Percentiles rank a stretch among this genome's conserved stretches.
Conservation (phyloP, 177 flowering plant species). For the Vitis hybrid region DNA sequence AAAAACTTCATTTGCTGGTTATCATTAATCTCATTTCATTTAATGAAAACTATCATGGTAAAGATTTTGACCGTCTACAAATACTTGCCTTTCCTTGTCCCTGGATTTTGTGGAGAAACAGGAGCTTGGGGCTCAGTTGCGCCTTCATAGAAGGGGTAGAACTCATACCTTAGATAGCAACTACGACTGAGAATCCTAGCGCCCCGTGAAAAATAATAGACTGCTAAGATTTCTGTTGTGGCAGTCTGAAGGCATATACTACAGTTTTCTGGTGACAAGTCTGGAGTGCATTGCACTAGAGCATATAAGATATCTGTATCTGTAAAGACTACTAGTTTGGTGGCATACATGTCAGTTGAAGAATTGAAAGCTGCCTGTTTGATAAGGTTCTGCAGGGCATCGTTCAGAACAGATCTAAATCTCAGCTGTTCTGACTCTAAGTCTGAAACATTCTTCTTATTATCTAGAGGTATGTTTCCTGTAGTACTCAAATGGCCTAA, state of each 20-base stretch:
- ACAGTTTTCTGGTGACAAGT: constrained; percentile 22
- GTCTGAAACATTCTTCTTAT: constrained; percentile 11
- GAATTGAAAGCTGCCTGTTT: constrained; percentile 13
- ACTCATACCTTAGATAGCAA: constrained; percentile 29
- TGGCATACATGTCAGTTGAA: constrained; percentile 16
- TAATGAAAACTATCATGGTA: not conserved
- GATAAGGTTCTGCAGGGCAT: constrained; percentile 9
- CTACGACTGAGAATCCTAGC: constrained; percentile 20
- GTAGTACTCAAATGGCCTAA: not conserved
- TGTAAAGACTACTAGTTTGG: not conserved
- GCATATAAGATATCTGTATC: constrained; percentile 17
- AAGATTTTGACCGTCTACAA: not conserved
- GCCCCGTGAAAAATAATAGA: constrained; percentile 7
- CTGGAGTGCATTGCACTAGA: constrained; percentile 32
- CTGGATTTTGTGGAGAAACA: not conserved
- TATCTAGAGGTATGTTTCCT: not conserved
- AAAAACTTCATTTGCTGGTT: not conserved
- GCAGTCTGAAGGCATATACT: constrained; percentile 16
- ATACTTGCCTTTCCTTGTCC: not conserved
- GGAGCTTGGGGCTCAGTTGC: not conserved
- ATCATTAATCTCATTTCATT: not conserved
- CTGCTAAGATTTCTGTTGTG: not conserved
- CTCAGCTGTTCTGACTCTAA: constrained; percentile 6
- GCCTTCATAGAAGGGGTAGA: constrained; percentile 15
- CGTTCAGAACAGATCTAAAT: not conserved